Conservation (phyloP, 116 monocot species). For the Iris pallida region DNA sequence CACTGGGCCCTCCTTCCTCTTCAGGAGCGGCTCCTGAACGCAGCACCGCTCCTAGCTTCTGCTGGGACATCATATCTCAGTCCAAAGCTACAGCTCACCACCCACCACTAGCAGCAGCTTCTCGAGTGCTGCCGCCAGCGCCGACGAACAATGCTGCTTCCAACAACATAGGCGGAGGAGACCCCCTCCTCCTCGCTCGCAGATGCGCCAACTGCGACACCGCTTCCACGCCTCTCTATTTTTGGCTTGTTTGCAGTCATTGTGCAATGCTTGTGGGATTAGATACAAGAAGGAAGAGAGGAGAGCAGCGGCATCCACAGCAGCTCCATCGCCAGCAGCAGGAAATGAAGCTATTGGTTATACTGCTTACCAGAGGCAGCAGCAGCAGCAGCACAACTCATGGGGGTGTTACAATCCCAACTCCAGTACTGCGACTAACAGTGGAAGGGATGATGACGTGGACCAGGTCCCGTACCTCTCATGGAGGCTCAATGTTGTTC, state of each 20-base stretch:
- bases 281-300: conserved; percentile 97
- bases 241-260: too few species aligned
- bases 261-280: conserved; percentile 94
- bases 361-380: neutral
- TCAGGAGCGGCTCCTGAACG: neutral
- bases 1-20: conserved; percentile 47
- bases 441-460: conserved; percentile 6
- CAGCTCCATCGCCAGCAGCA: neutral
- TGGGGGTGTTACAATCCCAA: too few species aligned
- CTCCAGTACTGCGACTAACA: neutral
- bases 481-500: conserved; percentile 49
- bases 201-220: conserved; percentile 96
- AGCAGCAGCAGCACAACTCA: conserved; percentile 7
- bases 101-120: neutral
- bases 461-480: conserved; percentile 35
- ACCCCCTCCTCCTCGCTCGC: conserved; percentile 56
- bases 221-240: conserved; percentile 86
- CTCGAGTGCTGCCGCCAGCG: too few species aligned
- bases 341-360: neutral
- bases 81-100: conserved; percentile 18
- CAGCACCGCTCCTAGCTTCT: conserved; percentile 12
- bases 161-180: conserved; percentile 20
- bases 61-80: conserved; percentile 45
- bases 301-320: conserved; percentile 39
- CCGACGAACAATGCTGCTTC: too few species aligned